Conservation (phyloP, 257 asterid genomes). For the Ilex aquifolium region DNA sequence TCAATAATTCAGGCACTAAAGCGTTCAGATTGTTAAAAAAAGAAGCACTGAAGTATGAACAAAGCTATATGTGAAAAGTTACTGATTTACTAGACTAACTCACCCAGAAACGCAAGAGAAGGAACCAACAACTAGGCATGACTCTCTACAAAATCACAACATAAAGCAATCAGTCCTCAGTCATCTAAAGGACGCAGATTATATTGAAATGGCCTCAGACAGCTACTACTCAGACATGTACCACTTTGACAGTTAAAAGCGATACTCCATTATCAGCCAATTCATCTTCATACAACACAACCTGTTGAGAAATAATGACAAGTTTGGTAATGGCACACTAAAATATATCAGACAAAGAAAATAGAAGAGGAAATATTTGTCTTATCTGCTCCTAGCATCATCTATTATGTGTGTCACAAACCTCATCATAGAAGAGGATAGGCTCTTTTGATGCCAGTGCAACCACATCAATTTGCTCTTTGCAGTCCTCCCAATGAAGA, state of each 20-base stretch:
- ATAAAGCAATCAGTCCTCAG: slow-evolving; percentile 17
- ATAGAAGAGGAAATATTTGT: slow-evolving; percentile 12
- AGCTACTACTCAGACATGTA: slow-evolving; percentile 32
- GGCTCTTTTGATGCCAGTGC: slow-evolving; percentile 84
- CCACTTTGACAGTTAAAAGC: slow-evolving; percentile 95
- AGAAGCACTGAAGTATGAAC: background rate
- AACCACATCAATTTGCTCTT: slow-evolving; percentile 73
- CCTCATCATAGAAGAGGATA: slow-evolving; percentile 96
- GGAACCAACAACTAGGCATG: slow-evolving; percentile 97
- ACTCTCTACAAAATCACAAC: slow-evolving; percentile 70
- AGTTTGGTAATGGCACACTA: slow-evolving; percentile 7
- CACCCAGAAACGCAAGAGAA: slow-evolving; percentile 96
- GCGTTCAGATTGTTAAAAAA: background rate
- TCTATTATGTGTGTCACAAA: slow-evolving; percentile 23
- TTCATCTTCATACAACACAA: slow-evolving; percentile 91
- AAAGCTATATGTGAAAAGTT: background rate
- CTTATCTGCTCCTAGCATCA: slow-evolving; percentile 16
- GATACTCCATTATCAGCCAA: slow-evolving; percentile 96
- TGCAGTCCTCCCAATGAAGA: slow-evolving; percentile 73
- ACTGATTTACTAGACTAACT: slow-evolving; percentile 27
- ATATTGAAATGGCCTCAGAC: background rate
- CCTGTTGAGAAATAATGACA: slow-evolving; percentile 40
- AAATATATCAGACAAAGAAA: slow-evolving; percentile 11
- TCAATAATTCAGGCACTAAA: background rate
- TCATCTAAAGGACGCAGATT: slow-evolving; percentile 8